A percentile compares a stretch with the other conserved stretches of the same genome.
phyloP scores from a whole-genome alignment of 306 rosid genomes.

The Myrica gale region DNA sequence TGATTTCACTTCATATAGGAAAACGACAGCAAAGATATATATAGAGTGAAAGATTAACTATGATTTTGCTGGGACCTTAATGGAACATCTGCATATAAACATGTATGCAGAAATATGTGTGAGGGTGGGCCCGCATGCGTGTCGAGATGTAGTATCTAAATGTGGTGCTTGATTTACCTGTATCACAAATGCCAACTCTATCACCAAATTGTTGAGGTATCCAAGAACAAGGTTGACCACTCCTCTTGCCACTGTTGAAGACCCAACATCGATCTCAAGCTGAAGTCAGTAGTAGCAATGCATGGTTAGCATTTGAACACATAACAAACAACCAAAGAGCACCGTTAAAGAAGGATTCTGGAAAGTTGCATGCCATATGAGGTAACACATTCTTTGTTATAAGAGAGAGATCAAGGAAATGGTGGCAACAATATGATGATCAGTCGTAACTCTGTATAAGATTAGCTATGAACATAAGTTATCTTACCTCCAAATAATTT shows the following conservation, averaged over 20 bases:
- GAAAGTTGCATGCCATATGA: not conserved
- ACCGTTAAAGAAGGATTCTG: not conserved
- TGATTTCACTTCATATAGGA: too few species aligned
- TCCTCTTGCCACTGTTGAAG: constrained; percentile 85
- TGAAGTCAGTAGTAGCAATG: constrained; percentile 27
- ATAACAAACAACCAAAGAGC: not conserved
- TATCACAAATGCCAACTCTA: constrained; percentile 90
- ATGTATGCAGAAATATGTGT: too few species aligned
- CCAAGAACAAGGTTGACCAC: constrained; percentile 88
- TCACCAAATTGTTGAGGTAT: constrained; percentile 78
- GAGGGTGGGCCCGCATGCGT: not conserved
- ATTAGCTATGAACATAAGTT: not conserved
- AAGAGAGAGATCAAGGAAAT: not conserved
- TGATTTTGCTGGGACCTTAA: too few species aligned
- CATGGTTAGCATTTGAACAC: constrained; percentile 21
- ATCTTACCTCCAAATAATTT: constrained; percentile 78
- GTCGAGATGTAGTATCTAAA: not conserved
- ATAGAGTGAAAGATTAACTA: too few species aligned
- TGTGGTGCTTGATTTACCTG: constrained; percentile 45
- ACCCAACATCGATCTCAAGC: constrained; percentile 69
- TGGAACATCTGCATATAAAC: too few species aligned
- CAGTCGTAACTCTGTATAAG: too few species aligned
- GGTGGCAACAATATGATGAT: constrained; percentile 1
- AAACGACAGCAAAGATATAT: too few species aligned
- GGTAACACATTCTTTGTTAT: not conserved